Evolutionary conservation across 352 stramenopile genomes (phyloP), one percentile per base, ranked within the genome.

Genomic region (Pythium vanterpoolii): DNA sequence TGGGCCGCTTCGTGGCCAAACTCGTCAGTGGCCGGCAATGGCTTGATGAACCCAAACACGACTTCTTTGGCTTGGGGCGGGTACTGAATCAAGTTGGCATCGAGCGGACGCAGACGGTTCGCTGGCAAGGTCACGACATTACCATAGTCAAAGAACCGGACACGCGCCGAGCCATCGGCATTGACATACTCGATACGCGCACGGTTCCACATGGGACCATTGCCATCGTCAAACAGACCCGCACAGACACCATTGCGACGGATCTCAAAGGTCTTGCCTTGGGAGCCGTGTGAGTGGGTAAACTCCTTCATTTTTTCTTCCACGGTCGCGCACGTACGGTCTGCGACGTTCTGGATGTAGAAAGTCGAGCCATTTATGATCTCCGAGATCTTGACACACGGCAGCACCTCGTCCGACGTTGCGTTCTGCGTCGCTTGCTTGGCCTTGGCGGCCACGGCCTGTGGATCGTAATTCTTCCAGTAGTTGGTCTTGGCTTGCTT

Each of bases 81-180:
- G 54, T 97, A 96, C 62, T 89, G 77, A 21, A 93, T 74, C 38
- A 98, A 76, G 46, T 83, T 86, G 8, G 86, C 75, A 66, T 98
- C 92, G 0, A 99, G 77, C 21, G 94, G 89, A 52, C 94, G 90
- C 40, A 98, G 79, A 39, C 89, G 79, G 60, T 77, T 93, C 23
- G 84, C 67, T 4, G 87, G 69, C 44, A 98, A 66, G 1, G 96
- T 93, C 10, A 81, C 83, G 18, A 90, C 75, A 68, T 98, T 98
- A 59, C 96, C 96, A 62, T 98, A 97, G 86, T 99, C 96, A 31
- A 99, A 81, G 71, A 98, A 98, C 14, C 95, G 81, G 49, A 98
- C 85, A 44, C 83, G 85, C 1, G 71, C 78, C 6, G 72, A 79
- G 34, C 76, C 79, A 38, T 93, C 76, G 3, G 72, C 51, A 56